phyloP scores from a whole-genome alignment of 345 rosid genomes.

The Nephelium lappaceum region DNA sequence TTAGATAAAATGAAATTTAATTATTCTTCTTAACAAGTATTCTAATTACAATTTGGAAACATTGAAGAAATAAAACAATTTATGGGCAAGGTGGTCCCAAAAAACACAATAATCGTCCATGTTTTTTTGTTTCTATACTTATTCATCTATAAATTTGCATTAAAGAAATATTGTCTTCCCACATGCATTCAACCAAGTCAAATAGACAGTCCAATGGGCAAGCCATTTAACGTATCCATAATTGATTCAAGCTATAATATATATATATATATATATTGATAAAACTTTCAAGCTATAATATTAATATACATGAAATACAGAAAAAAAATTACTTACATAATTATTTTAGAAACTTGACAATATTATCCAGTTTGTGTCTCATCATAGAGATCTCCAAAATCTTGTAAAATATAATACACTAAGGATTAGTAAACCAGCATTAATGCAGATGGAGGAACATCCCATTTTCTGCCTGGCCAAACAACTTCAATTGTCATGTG shows the following conservation, averaged over 20 bases:
- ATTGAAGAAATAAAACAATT: not conserved
- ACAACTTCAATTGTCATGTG: not conserved
- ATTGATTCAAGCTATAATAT: not conserved
- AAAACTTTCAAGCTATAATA: not conserved
- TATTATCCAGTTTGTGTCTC: not conserved
- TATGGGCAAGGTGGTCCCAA: not conserved
- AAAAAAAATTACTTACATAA: too few species aligned
- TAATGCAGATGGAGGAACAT: not conserved
- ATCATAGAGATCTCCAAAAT: not conserved
- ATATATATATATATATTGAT: too few species aligned
- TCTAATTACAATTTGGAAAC: not conserved
- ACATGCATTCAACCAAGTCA: not conserved
- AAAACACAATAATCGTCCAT: not conserved
- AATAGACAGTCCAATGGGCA: not conserved
- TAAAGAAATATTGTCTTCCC: not conserved
- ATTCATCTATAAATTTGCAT: not conserved
- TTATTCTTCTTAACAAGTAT: not conserved
- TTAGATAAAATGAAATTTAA: not conserved
- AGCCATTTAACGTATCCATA: not conserved
- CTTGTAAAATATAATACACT: not conserved
- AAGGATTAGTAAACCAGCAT: not conserved
- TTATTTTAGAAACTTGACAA: not conserved
- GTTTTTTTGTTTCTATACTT: not conserved
- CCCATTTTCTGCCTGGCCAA: not conserved
- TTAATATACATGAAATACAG: too few species aligned